These are phyloP conservation scores for Caryopteris hybrid DNA, from an alignment of 305 asterid genomes.

Conservation along the genomic window DNA sequence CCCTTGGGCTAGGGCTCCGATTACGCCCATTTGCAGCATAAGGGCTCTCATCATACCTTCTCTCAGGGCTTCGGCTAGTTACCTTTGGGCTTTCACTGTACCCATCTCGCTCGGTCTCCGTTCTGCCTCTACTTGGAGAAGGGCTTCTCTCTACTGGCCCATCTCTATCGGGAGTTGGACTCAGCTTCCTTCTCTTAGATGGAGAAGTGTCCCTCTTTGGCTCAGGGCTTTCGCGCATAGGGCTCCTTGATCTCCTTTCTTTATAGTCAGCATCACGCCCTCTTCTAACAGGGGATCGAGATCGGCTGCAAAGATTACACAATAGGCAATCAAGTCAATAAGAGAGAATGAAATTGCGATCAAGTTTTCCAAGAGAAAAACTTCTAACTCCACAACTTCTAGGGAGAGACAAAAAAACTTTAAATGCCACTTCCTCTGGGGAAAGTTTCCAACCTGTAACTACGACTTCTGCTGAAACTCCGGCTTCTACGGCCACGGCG, in stretches of 20 bases:
- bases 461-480: conserved; percentile 81
- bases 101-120: conserved; percentile 39
- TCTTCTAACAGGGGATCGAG: conserved; percentile 74
- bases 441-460: conserved; percentile 55
- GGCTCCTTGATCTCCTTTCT: conserved; percentile 62
- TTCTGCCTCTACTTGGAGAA: conserved; percentile 31
- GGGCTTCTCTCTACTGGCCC: conserved; percentile 38
- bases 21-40: conserved; percentile 47
- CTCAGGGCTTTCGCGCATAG: conserved; percentile 45
- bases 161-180: conserved; percentile 54
- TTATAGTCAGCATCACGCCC: conserved; percentile 47
- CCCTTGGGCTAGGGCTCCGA: conserved; percentile 60
- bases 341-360: too few relatives aligned
- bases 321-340: not conserved
- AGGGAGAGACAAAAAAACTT: too few relatives aligned
- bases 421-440: too few relatives aligned
- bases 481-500: conserved; percentile 63
- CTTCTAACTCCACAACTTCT: too few relatives aligned
- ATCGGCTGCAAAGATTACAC: conserved; percentile 46
- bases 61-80: conserved; percentile 53
- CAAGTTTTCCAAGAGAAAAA: too few relatives aligned
- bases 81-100: conserved; percentile 57
- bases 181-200: conserved; percentile 50
- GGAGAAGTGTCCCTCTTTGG: conserved; percentile 36
- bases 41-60: conserved; percentile 64